Evolutionary conservation across 306 rosid species (phyloP), one percentile per base, ranked within the genome.

Genomic region (Luffa acutangula): DNA sequence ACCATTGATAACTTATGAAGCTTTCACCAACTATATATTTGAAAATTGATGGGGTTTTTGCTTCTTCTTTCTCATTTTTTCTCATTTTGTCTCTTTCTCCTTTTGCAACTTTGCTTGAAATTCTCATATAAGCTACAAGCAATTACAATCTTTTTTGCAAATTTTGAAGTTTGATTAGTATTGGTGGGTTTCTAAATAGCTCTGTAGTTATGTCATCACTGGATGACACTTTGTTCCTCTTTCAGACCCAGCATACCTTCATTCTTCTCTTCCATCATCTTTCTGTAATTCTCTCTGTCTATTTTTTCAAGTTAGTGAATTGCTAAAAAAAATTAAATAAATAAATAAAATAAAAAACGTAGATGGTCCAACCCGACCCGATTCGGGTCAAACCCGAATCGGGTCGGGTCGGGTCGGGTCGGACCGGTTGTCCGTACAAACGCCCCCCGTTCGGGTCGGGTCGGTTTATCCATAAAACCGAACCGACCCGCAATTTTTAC

Each of bases 221-320:
- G 42, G 75, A 75, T 75, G 34, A 82, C 69, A 72, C 60, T 63
- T 66, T 79, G 60, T 25, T 94, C 98, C 86, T 94, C 98, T 58
- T 88, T 91, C 80, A 91, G 72, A 20, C 78, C 84, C 86, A 89
- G 8, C 4, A 92, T 87, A 10, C 88, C 88, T 10, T 85, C 86
- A 9, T 88, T 90, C 83, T 92, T 91, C 86, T 85, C 93, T 83
- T 91, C 89, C 86, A 89, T 80, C 88, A 13, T 67, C 82, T 86
- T 86, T 25, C 91, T 92, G 89, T 46, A 88, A 80, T 57, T 86
- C 93, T 45, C 80, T 87, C 17, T 88, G 89, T 49, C 87, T 89
- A 25, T 25, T 75, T 88, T 89, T 89, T 86, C 86, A 5, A 94
- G 90, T 78, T 83, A 80, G 77, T 80, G 83, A 56, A 91, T 82